Evolutionary conservation across 805 yeast genomes (phyloP), one percentile per base, ranked within the genome.

Genomic region (Schwanniomyces sp.): DNA sequence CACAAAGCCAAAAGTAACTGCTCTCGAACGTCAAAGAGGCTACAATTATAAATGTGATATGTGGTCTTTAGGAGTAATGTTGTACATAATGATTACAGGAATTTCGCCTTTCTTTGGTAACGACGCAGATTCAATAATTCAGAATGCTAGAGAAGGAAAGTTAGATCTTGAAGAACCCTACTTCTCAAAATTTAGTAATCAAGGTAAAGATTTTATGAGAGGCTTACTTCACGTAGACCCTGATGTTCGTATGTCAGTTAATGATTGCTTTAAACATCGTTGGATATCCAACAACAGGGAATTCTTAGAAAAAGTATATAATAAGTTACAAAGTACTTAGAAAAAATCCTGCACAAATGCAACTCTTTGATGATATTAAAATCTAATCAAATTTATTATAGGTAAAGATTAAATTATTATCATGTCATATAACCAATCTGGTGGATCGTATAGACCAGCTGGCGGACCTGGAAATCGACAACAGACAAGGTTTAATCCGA

Each of bases 61-160:
- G 34, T 85, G 90, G 91, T 84, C 90, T 1, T 55, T 85, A 4
- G 90, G 90, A 0, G 76, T 85, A 0, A 75, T 84, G 12, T 56
- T 75, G 4, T 82, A 82, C 61, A 80, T 84, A 10, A 63, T 85
- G 62, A 62, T 84, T 12, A 80, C 84, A 36, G 88, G 88, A 0
- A 70, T 81, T 2, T 83, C 88, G 0, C 88, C 89, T 5, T 84
- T 84, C 54, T 80, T 77, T 2, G 70, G 74, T 43, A 77, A 80
- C 2, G 74, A 67, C 7, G 44, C 32, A 10, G 38, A 12, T 54
- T 17, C 61, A 17, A 76, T 78, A 7, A 67, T 76, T n/a, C 56
- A 60, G 30, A 73, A 71, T 45, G 79, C 78, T 0, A 67, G 62
- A 46, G 44, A 36, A 4, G 83, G 83, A 0, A 56, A 58, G 24